Percentiles rank a stretch among this genome's conserved stretches.
Evolutionary conservation across 495 filamentous ascomycete genomes (phyloP).

Genomic region (Copromyces sp.): DNA sequence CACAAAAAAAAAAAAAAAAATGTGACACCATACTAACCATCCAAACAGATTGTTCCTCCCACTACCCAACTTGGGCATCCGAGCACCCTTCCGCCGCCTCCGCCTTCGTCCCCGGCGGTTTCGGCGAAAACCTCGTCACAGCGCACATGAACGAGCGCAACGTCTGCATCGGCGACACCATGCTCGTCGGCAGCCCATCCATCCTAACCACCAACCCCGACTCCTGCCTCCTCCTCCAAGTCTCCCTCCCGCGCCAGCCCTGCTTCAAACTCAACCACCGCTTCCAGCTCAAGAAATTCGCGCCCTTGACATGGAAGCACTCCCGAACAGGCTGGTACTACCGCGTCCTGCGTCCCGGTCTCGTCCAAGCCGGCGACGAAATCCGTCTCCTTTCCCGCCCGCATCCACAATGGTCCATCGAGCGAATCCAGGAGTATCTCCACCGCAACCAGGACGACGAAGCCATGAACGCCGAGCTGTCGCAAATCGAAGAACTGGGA

Average conservation of each 20-base stretch:
- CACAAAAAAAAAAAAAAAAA: too few relatives aligned
- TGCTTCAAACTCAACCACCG: slow-evolving; percentile 50
- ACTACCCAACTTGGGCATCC: slow-evolving; percentile 39
- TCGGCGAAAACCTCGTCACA: slow-evolving; percentile 49
- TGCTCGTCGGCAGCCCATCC: slow-evolving; percentile 25
- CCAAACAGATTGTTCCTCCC: slow-evolving; percentile 35
- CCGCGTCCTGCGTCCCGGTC: slow-evolving; percentile 37
- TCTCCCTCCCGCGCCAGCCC: slow-evolving; percentile 15
- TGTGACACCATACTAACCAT: background rate
- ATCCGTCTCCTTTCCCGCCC: slow-evolving; percentile 33
- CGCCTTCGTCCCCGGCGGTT: slow-evolving; percentile 39
- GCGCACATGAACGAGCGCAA: slow-evolving; percentile 44
- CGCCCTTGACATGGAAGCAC: slow-evolving; percentile 38
- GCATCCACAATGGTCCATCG: slow-evolving; percentile 45
- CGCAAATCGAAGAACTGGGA: slow-evolving; percentile 36
- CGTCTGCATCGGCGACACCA: slow-evolving; percentile 47
- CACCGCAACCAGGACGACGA: slow-evolving; percentile 35
- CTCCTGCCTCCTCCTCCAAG: background rate
- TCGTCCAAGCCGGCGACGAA: slow-evolving; percentile 36
- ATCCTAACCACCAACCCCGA: background rate
- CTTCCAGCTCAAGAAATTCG: slow-evolving; percentile 44
- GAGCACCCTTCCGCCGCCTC: slow-evolving; percentile 34
- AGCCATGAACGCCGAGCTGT: slow-evolving; percentile 35
- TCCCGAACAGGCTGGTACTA: slow-evolving; percentile 49
- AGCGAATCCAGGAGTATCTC: slow-evolving; percentile 44